Conservation (phyloP, 495 filamentous ascomycete species). For the Lindgomyces ingoldianus region DNA sequence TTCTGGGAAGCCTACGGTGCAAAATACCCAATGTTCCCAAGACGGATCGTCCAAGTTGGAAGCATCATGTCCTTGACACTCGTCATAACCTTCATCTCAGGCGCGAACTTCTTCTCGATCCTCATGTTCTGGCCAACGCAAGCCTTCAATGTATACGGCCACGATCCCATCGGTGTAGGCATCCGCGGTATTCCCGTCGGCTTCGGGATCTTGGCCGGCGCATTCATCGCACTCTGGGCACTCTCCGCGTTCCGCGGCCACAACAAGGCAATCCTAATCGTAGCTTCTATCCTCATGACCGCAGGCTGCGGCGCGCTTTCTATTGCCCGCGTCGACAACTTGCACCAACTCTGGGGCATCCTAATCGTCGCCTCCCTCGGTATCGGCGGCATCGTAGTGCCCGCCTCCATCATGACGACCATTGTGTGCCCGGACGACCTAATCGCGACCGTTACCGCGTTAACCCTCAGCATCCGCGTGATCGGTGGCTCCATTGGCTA, state of each 20-base stretch:
- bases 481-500: constrained; percentile 43
- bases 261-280: constrained; percentile 35
- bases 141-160: constrained; percentile 41
- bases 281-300: constrained; percentile 30
- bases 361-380: constrained; percentile 40
- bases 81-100: constrained; percentile 43
- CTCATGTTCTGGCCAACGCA: constrained; percentile 46
- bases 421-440: constrained; percentile 42
- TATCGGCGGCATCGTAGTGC: constrained; percentile 43
- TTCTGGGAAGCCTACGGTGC: constrained; percentile 41
- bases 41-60: constrained; percentile 30
- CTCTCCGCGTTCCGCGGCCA: constrained; percentile 36
- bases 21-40: constrained; percentile 41
- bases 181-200: constrained; percentile 38
- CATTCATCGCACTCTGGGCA: constrained; percentile 34
- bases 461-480: constrained; percentile 41
- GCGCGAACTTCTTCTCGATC: constrained; percentile 42
- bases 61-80: constrained; percentile 37
- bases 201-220: constrained; percentile 39
- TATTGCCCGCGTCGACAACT: constrained; percentile 30
- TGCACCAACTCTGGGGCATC: constrained; percentile 33
- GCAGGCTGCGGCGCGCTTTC: constrained; percentile 39
- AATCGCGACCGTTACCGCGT: constrained; percentile 41
- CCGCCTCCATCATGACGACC: constrained; percentile 38
- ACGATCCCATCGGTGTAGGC: constrained; percentile 39